Evolutionary conservation across 139 green algal species (phyloP).

Genomic region (Chlorella vulgaris): DNA sequence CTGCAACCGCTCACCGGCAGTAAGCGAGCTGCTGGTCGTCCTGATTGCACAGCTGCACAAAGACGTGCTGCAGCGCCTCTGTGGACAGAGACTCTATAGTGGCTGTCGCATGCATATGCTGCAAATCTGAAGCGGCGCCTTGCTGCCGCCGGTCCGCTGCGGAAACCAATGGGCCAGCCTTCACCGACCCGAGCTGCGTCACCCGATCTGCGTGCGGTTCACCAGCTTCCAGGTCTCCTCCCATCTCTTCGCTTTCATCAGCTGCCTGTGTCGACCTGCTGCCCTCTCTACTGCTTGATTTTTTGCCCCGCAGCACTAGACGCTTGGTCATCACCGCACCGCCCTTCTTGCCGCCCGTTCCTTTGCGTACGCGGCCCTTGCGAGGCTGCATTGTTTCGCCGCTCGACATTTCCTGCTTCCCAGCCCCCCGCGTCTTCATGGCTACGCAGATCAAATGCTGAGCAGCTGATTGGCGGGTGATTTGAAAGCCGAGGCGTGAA

Average conservation of each 20-base stretch:
- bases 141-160: no score
- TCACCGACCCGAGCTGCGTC: neutral
- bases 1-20: slow-evolving; percentile 28
- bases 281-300: neutral
- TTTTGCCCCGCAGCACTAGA: neutral
- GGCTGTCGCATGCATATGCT: neutral
- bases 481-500: no score
- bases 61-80: slow-evolving; percentile 29
- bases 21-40: slow-evolving; percentile 20
- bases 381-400: neutral
- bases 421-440: neutral
- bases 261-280: neutral
- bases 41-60: neutral
- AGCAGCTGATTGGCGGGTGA: no score
- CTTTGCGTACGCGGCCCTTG: neutral
- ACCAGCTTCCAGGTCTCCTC: neutral
- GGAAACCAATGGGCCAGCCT: no score
- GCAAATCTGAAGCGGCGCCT: neutral
- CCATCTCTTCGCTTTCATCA: neutral
- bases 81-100: slow-evolving; percentile 2
- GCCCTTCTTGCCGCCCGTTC: neutral
- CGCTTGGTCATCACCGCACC: slow-evolving; percentile 5
- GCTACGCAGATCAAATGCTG: neutral
- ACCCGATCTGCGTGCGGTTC: neutral
- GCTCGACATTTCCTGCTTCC: neutral